Evolutionary conservation across 192 early-diverging fungal genomes (phyloP), one percentile per base, ranked within the genome.

Genomic region (Podila verticillata): DNA sequence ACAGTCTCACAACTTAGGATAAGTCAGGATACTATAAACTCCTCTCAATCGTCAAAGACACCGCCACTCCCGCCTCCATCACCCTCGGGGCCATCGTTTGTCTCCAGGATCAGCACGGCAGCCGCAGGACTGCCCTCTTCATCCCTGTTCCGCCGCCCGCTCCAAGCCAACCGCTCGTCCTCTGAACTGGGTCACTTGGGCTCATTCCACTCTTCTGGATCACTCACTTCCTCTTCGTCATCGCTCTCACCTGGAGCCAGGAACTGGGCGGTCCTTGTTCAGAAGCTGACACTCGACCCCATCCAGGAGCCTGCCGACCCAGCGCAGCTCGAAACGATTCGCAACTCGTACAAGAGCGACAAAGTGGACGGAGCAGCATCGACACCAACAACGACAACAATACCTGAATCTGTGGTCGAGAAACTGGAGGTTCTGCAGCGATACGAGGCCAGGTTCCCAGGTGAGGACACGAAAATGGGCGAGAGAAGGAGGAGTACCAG

Each of bases 361-460:
- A 44, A 44, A 44, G 39, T 44, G 39, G 39, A 44, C 3, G 39
- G 39, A 26, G 48, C 48, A 71, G 49, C 64, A 65, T 49, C 36
- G 31, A 22, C 61, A 36, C 13, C 59, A 48, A 22, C 26, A 44
- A 8, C 35, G 30, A 47, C 34, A 58, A 17, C 36, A 60, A 20
- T 35, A 31, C 48, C 82, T 31, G 68, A 69, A 51, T 71, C 56
- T 30, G 68, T 83, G 49, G 57, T 70, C 48, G 70, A 77, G 66
- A 78, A 83, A 65, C 62, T 83, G 24, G 75, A 61, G 51, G 61
- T 79, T 59, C 61, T 83, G 61, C 75, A 74, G 61, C 75, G 75
- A 48, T 83, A 78, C 56, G 74, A 83, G 51, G 58, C 71, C 57
- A 68, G 71, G 61, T 75, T 83, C 69, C 75, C 75, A 78, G 82